phyloP scores from a whole-genome alignment of 441 rosid genomes.

The Corymbia calophylla region DNA sequence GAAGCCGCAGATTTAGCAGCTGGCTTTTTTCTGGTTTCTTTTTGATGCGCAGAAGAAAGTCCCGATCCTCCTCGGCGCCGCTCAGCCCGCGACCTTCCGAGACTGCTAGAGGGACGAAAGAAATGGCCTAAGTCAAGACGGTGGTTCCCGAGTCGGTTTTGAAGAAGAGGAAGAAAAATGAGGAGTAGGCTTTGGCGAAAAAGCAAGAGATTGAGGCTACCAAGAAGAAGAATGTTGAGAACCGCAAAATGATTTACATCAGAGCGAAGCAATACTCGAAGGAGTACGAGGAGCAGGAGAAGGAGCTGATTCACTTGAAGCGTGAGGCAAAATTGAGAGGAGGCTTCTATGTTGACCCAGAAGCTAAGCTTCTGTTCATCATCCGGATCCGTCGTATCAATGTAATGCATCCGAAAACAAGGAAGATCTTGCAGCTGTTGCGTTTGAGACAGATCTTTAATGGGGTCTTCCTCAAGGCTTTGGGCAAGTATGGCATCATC shows the following conservation, averaged over 20 bases:
- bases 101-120: neutral
- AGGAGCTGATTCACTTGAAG: conserved; percentile 49
- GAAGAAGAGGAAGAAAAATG: conserved; percentile 66
- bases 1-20: too few species aligned
- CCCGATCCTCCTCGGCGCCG: neutral
- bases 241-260: conserved; percentile 37
- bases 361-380: conserved; percentile 74
- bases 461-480: conserved; percentile 70
- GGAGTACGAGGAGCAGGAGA: conserved; percentile 51
- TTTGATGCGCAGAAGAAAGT: neutral
- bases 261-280: conserved; percentile 45
- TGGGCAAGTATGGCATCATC: conserved; percentile 57
- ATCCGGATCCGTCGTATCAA: conserved; percentile 80
- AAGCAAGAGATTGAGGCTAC: conserved; percentile 28
- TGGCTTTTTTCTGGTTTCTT: too few species aligned
- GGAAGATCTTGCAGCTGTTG: conserved; percentile 63
- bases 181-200: conserved; percentile 55
- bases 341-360: conserved; percentile 82
- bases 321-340: conserved; percentile 84
- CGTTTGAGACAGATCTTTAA: conserved; percentile 63
- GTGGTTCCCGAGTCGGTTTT: conserved; percentile 67
- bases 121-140: conserved; percentile 46
- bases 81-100: neutral
- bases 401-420: conserved; percentile 75
- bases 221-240: conserved; percentile 46